Evolutionary conservation across 228 moss, liverwort and hornwort species (phyloP).

Genomic region (Sphagnum fallax): DNA sequence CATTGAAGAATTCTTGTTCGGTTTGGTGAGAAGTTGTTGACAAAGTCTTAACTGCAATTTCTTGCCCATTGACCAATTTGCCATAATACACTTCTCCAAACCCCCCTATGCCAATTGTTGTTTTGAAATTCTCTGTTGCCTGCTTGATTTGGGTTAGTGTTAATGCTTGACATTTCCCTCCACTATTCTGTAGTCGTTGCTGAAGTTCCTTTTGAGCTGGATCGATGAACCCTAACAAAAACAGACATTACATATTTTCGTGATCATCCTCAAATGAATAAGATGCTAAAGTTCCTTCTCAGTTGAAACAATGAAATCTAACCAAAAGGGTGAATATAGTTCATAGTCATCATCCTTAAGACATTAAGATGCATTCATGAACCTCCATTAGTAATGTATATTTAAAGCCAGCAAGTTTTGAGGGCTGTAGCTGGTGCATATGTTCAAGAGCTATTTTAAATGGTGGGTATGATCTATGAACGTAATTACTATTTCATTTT

Average conservation of each 20-base stretch:
- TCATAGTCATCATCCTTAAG: too few relatives aligned
- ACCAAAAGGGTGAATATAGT: too few relatives aligned
- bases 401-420: too few relatives aligned
- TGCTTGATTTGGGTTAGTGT: conserved; percentile 23
- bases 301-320: too few relatives aligned
- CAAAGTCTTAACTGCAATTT: conserved; percentile 54
- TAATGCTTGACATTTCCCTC: conserved; percentile 18
- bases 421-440: too few relatives aligned
- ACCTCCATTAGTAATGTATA: too few relatives aligned
- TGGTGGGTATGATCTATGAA: too few relatives aligned
- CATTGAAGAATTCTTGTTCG: conserved; percentile 55
- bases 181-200: conserved; percentile 19
- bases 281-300: too few relatives aligned
- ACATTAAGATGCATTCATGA: too few relatives aligned
- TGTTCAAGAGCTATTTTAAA: too few relatives aligned
- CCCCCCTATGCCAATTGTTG: conserved; percentile 40
- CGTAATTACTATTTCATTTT: too few relatives aligned
- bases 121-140: conserved; percentile 41
- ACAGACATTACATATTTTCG: neutral
- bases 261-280: too few relatives aligned
- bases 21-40: conserved; percentile 47
- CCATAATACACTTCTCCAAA: conserved; percentile 66
- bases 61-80: conserved; percentile 36
- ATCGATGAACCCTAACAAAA: conserved; percentile 4
- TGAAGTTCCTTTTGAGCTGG: conserved; percentile 18